A percentile compares a stretch with the other conserved stretches of the same genome.
phyloP scores from a whole-genome alignment of 768 basidiomycete genomes.

The Tubosaeta sp. region DNA sequence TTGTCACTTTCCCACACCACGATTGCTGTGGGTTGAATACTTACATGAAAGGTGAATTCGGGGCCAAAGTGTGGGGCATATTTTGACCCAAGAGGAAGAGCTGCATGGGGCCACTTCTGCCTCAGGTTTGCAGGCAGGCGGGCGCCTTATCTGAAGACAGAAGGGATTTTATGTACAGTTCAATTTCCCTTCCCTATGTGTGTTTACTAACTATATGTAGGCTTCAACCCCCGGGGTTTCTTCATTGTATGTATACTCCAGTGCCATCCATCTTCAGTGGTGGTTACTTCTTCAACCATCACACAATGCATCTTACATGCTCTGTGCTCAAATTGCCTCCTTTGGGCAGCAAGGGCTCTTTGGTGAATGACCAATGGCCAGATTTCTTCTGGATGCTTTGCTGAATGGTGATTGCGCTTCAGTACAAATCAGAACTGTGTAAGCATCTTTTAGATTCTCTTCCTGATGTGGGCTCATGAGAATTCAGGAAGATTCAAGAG shows the following conservation, averaged over 20 bases:
- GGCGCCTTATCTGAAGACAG: background rate
- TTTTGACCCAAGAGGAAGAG: background rate
- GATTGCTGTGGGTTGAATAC: constrained; percentile 2
- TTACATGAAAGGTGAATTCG: background rate
- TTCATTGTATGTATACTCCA: background rate
- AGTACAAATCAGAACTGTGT: background rate
- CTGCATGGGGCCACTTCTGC: too few species aligned
- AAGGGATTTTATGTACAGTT: background rate
- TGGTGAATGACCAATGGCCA: background rate
- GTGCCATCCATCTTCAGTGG: background rate
- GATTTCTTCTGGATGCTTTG: background rate
- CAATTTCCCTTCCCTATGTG: too few species aligned
- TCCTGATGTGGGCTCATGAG: too few species aligned
- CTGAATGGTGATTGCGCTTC: background rate
- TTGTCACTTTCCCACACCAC: background rate
- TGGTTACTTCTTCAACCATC: background rate
- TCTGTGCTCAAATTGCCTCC: fast-evolving
- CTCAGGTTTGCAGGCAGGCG: background rate
- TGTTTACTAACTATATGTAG: background rate
- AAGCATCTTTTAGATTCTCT: too few species aligned
- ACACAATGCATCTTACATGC: background rate
- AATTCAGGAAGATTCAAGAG: too few species aligned
- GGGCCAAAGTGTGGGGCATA: background rate
- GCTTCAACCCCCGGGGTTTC: background rate
- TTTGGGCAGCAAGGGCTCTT: fast-evolving